Percentiles rank a stretch among this genome's conserved stretches.
Conservation (phyloP, 208 protist genomes). For the Trypanosoma caninum region DNA sequence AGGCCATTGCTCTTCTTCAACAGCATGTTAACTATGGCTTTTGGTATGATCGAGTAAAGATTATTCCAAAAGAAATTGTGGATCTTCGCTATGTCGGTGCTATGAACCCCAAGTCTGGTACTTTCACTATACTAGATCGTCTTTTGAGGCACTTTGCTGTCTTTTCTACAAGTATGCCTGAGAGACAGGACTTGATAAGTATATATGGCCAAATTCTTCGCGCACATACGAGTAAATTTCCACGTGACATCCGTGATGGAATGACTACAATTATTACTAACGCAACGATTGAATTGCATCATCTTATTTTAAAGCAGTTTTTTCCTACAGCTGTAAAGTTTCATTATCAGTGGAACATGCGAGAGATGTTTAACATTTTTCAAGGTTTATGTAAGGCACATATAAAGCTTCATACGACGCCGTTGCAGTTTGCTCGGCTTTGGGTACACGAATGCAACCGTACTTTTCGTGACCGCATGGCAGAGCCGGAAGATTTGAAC, state of each 20-base stretch:
- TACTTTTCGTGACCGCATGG: conserved; percentile 97
- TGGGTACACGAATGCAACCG: conserved; percentile 96
- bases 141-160: conserved; percentile 96
- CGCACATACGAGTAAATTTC: conserved; percentile 88
- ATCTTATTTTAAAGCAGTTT: conserved; percentile 90
- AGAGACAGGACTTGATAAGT: conserved; percentile 81
- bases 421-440: conserved; percentile 87
- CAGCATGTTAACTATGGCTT: conserved; percentile 97
- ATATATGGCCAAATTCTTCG: conserved; percentile 96
- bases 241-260: conserved; percentile 83
- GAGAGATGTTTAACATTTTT: conserved; percentile 97
- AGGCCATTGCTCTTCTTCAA: conserved; percentile 95
- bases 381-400: conserved; percentile 92
- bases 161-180: conserved; percentile 96
- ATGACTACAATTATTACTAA: conserved; percentile 87
- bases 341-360: conserved; percentile 99
- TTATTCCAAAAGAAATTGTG: conserved; percentile 93
- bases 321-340: conserved; percentile 98
- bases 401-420: conserved; percentile 82
- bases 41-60: conserved; percentile 98
- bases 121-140: conserved; percentile 96
- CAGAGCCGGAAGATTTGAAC: conserved; percentile 85
- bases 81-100: conserved; percentile 95
- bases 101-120: conserved; percentile 98
- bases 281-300: conserved; percentile 92